phyloP scores from a whole-genome alignment of 805 yeast genomes.

The Pichia kluyveri region DNA sequence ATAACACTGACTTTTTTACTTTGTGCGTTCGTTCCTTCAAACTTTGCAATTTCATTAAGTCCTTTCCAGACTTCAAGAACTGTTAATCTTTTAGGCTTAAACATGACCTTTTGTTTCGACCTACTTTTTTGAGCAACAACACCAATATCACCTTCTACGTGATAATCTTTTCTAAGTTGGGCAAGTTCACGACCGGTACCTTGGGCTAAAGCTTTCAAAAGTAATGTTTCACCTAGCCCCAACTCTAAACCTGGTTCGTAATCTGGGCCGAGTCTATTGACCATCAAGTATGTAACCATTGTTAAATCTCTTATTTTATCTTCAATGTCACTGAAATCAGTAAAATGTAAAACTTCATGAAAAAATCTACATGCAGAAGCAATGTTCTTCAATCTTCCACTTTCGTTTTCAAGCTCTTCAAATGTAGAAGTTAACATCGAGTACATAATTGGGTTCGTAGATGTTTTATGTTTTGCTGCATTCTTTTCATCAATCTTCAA shows the following conservation, averaged over 20 bases:
- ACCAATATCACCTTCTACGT: conserved; percentile 84
- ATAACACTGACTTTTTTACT: conserved; percentile 67
- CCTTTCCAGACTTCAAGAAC: conserved; percentile 65
- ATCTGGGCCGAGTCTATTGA: conserved; percentile 89
- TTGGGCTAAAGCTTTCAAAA: conserved; percentile 82
- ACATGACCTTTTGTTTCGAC: conserved; percentile 84
- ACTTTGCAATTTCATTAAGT: conserved; percentile 65
- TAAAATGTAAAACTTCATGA: conserved; percentile 45
- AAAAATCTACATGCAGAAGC: conserved; percentile 69
- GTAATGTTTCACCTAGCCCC: conserved; percentile 85
- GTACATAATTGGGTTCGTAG: conserved; percentile 25
- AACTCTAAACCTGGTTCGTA: conserved; percentile 83
- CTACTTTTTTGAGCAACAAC: conserved; percentile 78
- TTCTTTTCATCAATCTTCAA: conserved; percentile 6
- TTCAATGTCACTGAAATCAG: conserved; percentile 15
- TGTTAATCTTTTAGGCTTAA: conserved; percentile 77
- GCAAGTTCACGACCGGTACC: conserved; percentile 75
- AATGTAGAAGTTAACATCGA: conserved; percentile 52
- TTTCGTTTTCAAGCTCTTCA: conserved; percentile 67
- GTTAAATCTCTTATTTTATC: conserved; percentile 35
- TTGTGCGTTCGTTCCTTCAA: conserved; percentile 79
- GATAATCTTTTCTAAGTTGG: conserved; percentile 66
- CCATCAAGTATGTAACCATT: conserved; percentile 72
- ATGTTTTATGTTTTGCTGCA: neutral
- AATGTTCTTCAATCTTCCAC: conserved; percentile 77